phyloP scores from a whole-genome alignment of 805 yeast species.

The Barnettozyma wickerhamii region DNA sequence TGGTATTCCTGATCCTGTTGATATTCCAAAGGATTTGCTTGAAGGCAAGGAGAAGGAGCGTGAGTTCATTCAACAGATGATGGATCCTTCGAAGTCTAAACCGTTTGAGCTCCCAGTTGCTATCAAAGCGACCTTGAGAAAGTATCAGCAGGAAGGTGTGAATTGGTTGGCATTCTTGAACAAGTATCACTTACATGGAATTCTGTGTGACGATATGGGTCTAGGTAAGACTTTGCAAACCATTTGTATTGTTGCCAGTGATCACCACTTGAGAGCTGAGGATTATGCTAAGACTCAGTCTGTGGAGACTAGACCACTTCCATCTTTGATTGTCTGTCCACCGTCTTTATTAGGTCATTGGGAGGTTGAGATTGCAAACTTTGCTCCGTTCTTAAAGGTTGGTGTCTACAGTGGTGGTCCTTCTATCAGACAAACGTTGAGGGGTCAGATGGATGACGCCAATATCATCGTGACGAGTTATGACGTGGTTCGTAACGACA shows the following conservation, averaged over 20 bases:
- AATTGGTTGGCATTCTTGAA: conserved; percentile 96
- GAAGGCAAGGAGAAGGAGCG: conserved; percentile 92
- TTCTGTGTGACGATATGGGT: conserved; percentile 99
- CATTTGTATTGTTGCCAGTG: conserved; percentile 94
- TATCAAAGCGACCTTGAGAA: conserved; percentile 87
- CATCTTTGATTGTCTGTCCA: conserved; percentile 89
- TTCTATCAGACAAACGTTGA: conserved; percentile 52
- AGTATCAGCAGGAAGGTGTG: conserved; percentile 97
- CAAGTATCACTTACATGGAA: conserved; percentile 93
- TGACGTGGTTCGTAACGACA: conserved; percentile 94
- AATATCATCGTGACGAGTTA: conserved; percentile 93
- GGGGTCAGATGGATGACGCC: conserved; percentile 46
- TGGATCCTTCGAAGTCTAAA: conserved; percentile 90
- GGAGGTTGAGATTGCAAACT: conserved; percentile 91
- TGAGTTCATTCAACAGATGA: conserved; percentile 93
- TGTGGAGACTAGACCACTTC: conserved; percentile 66
- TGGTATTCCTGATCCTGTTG: conserved; percentile 93
- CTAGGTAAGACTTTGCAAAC: conserved; percentile 96
- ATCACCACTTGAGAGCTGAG: conserved; percentile 80
- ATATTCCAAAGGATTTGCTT: conserved; percentile 77
- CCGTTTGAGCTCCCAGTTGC: conserved; percentile 87
- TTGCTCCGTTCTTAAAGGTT: conserved; percentile 81
- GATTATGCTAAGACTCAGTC: conserved; percentile 56
- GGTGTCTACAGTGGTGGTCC: conserved; percentile 95
- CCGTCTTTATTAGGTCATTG: conserved; percentile 98